These are phyloP conservation scores for Rhodotorula sp. DNA, from an alignment of 1,284 basidiomycete genomes.

Conservation along the genomic window DNA sequence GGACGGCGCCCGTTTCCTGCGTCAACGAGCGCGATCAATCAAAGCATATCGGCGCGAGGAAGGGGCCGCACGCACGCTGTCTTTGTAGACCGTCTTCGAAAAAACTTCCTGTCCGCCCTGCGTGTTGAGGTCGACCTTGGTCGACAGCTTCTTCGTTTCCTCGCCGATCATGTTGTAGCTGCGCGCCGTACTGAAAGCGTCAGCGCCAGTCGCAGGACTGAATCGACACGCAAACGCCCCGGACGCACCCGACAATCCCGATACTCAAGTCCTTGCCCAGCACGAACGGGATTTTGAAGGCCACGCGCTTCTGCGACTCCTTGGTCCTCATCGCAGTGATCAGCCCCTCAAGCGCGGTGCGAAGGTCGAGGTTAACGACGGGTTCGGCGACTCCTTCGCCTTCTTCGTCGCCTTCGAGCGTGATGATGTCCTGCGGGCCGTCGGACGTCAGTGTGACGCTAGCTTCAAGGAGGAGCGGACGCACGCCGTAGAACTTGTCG, in stretches of 20 bases:
- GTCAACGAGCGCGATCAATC: rapidly evolving
- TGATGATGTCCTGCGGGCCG: slow-evolving; percentile 17
- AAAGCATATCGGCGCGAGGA: too few relatives aligned
- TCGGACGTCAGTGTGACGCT: background rate
- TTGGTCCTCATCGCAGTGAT: slow-evolving; percentile 45
- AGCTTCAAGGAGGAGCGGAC: slow-evolving; percentile 38
- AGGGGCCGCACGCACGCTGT: slow-evolving; percentile 58
- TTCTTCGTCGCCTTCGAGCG: slow-evolving; percentile 34
- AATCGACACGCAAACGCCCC: background rate
- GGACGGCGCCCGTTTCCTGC: slow-evolving; percentile 28
- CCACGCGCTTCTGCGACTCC: slow-evolving; percentile 81
- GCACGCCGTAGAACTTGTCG: slow-evolving; percentile 77
- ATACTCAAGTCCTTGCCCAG: slow-evolving; percentile 79
- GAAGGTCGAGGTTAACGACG: slow-evolving; percentile 28
- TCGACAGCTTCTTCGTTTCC: slow-evolving; percentile 74
- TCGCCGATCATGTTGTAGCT: slow-evolving; percentile 83
- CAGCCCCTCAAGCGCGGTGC: slow-evolving; percentile 42
- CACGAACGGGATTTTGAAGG: slow-evolving; percentile 77
- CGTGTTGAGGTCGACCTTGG: slow-evolving; percentile 75
- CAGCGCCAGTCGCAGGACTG: slow-evolving; percentile 60
- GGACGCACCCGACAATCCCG: slow-evolving; percentile 78
- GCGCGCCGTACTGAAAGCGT: slow-evolving; percentile 45
- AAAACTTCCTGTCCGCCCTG: slow-evolving; percentile 70
- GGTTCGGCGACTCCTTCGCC: slow-evolving; percentile 9
- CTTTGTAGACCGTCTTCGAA: slow-evolving; percentile 68